Conservation (phyloP, 768 basidiomycete species). For the Xerocomellus amylosporus region DNA sequence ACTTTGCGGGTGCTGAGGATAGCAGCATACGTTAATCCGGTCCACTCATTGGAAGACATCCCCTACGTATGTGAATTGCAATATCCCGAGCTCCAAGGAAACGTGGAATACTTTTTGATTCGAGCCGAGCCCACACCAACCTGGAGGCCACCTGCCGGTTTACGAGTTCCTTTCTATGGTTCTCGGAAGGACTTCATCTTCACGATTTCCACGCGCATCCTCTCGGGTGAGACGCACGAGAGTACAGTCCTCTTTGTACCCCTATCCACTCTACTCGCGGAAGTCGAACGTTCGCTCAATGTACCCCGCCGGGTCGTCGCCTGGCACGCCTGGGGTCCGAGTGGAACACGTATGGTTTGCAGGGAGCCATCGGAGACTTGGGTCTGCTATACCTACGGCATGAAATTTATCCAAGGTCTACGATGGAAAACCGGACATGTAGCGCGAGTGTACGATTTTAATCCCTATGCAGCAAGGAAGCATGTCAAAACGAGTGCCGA, state of each 20-base stretch:
- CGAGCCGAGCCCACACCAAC: conserved; percentile 34
- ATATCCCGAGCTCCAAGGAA: conserved; percentile 22
- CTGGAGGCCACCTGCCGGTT: conserved; percentile 18
- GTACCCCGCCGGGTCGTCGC: conserved; percentile 7
- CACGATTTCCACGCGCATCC: conserved; percentile 25
- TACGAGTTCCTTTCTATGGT: conserved; percentile 19
- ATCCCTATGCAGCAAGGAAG: conserved; percentile 22
- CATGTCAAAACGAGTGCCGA: conserved; percentile 9
- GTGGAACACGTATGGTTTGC: conserved; percentile 28
- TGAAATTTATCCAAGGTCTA: conserved; percentile 30
- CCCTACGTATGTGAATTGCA: conserved; percentile 25
- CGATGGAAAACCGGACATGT: conserved; percentile 18
- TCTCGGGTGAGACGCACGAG: conserved; percentile 4
- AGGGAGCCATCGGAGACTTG: conserved; percentile 30
- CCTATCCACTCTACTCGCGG: conserved; percentile 28
- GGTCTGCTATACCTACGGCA: conserved; percentile 38
- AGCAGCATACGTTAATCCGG: background rate
- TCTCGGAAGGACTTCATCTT: conserved; percentile 33
- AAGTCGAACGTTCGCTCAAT: conserved; percentile 18
- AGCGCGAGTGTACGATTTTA: conserved; percentile 35
- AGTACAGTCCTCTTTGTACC: conserved; percentile 30
- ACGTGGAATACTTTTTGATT: conserved; percentile 24
- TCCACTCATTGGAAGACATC: conserved; percentile 12
- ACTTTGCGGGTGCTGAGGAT: conserved; percentile 23
- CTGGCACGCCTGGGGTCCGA: conserved; percentile 36